These are phyloP conservation scores for Haematococcus lacustris DNA, from an alignment of 139 green algal species.

Conservation along the genomic window DNA sequence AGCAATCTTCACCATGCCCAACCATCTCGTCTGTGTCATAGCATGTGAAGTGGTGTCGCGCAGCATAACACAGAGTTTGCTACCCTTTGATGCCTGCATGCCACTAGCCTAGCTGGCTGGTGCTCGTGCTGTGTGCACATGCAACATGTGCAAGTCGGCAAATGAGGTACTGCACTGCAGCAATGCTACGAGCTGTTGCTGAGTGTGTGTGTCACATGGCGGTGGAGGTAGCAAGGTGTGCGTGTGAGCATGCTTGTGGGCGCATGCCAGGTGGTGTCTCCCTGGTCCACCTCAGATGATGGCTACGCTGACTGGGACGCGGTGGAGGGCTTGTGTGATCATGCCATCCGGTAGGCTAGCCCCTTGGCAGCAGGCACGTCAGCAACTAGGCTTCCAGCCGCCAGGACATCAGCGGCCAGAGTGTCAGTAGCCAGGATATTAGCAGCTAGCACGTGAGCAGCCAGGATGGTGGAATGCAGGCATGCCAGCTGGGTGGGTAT, in stretches of 20 bases:
- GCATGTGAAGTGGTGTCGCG: too few relatives aligned
- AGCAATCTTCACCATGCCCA: too few relatives aligned
- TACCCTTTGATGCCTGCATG: too few relatives aligned
- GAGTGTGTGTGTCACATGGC: background rate
- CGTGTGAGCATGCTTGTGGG: background rate
- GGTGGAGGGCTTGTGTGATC: slow-evolving; percentile 61
- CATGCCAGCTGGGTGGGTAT: background rate
- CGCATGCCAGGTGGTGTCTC: slow-evolving; percentile 45
- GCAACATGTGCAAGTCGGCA: background rate
- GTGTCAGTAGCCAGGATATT: background rate
- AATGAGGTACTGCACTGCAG: background rate
- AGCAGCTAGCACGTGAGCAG: background rate
- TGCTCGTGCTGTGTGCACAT: background rate
- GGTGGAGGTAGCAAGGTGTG: background rate
- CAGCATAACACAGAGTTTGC: too few relatives aligned
- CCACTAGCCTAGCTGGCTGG: background rate
- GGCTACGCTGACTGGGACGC: slow-evolving; percentile 72
- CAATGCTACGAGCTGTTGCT: background rate
- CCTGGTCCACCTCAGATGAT: slow-evolving; percentile 38
- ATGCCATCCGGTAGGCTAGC: slow-evolving; percentile 59
- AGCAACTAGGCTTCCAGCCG: background rate
- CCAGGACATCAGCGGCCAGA: background rate
- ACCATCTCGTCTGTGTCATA: too few relatives aligned
- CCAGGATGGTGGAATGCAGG: background rate
- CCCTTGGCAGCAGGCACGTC: background rate